Conservation (phyloP, 345 rosid genomes). For the Murraya paniculata region DNA sequence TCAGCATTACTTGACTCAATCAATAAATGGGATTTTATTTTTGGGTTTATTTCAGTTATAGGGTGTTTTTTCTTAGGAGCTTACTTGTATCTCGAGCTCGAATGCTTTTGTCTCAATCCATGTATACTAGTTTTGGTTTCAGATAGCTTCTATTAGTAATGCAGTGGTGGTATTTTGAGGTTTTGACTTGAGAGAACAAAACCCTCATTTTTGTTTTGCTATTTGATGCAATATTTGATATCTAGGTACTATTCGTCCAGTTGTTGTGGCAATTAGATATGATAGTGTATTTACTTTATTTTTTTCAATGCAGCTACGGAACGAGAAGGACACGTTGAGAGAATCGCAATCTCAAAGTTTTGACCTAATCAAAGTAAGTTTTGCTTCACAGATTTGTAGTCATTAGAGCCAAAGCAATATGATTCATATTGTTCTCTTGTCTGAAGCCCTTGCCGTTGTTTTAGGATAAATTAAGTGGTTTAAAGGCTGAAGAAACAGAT, state of each 20-base stretch:
- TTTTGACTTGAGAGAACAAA: no score
- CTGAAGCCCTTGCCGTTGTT: background rate
- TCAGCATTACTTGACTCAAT: background rate
- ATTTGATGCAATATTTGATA: background rate
- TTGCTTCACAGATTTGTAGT: background rate
- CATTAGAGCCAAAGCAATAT: background rate
- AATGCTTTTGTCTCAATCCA: background rate
- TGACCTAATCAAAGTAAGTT: conserved; percentile 65
- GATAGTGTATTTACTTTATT: background rate
- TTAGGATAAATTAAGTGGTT: background rate
- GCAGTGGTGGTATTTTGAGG: no score
- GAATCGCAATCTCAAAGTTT: conserved; percentile 71
- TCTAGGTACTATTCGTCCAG: background rate
- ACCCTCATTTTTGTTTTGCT: background rate
- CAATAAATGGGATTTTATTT: background rate
- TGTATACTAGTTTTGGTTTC: no score
- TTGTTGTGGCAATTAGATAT: background rate
- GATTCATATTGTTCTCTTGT: background rate
- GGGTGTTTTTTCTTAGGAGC: background rate
- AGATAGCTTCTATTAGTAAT: background rate
- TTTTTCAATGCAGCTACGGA: conserved; percentile 53
- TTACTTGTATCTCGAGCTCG: background rate
- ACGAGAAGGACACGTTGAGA: conserved; percentile 64
- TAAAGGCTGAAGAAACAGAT: background rate
- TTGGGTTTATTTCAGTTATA: background rate